Evolutionary conservation across 73 alveolate genomes (phyloP), one percentile per base, ranked within the genome.

Genomic region (Paramecium caudatum): DNA sequence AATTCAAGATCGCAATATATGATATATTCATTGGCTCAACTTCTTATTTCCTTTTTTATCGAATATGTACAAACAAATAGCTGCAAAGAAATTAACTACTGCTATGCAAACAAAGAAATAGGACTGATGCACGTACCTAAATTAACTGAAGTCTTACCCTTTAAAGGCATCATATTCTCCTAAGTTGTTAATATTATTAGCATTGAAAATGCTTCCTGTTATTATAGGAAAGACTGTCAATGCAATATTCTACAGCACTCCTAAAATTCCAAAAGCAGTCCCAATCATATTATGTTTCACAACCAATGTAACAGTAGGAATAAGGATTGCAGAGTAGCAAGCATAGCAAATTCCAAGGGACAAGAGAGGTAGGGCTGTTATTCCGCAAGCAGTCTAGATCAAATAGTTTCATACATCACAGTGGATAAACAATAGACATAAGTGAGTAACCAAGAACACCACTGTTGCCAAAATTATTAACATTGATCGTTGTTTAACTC

Each of bases 261-360:
- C 88, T 45, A 74, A 19, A 37, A 74, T 41, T 74, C 88, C 88
- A 74, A 41, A 74, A 12, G 88, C 88, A 21, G 88, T 74, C 27
- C 83, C 88, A 10, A 74, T 74, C 62, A 74, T 37, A 17, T 74
- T 4, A 1, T 37, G 7, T 39, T 74, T 74, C 2, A 74, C 88
- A 41, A 74, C 88, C 8, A 74, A 37, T 10, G 88, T 63, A 8
- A 74, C 32, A 5, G 69, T 41, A 7, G 88, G 88, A 4, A 74
- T 74, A 5, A 74, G 32, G 8, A 74, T 74, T 2, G 88, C 62
- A 12, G 69, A 37, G 13, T 74, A 74, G 32, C 36, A 43, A 12
- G 69, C 17, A 17, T 12, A 41, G 10, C 88, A 74, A 2, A 74
- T 13, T 13, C 88, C 88, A 17, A 74, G 55, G 9, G 88, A 74